Evolutionary conservation across 495 filamentous ascomycete species (phyloP).

Genomic region (Aspergillus nanangensis): DNA sequence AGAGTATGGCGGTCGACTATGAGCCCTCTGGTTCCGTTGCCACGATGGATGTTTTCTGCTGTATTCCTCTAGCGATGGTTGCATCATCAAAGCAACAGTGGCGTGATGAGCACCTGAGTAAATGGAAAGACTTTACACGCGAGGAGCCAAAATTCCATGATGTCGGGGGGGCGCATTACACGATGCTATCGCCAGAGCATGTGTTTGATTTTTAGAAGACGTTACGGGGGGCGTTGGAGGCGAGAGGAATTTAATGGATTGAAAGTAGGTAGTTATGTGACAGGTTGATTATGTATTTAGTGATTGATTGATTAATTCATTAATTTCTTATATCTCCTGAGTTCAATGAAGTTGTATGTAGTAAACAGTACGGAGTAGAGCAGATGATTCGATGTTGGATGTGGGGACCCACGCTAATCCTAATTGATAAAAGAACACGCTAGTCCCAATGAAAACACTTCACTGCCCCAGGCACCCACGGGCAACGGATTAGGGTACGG

Average conservation of each 20-base stretch:
- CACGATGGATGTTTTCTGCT: slow-evolving; percentile 48
- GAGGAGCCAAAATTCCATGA: slow-evolving; percentile 9
- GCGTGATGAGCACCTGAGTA: slow-evolving; percentile 30
- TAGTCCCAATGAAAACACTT: too few species aligned
- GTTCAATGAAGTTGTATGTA: too few species aligned
- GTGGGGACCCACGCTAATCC: too few species aligned
- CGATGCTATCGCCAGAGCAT: slow-evolving; percentile 17
- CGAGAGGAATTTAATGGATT: slow-evolving; percentile 12
- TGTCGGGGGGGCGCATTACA: slow-evolving; percentile 22
- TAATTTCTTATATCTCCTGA: too few species aligned
- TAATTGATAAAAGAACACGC: too few species aligned
- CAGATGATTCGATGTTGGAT: too few species aligned
- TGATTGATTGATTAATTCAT: too few species aligned
- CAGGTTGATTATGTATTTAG: too few species aligned
- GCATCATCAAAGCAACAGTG: slow-evolving; percentile 40
- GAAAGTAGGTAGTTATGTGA: too few species aligned
- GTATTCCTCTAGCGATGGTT: slow-evolving; percentile 33
- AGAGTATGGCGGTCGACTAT: slow-evolving; percentile 45
- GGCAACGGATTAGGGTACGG: slow-evolving; percentile 37
- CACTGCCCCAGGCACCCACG: slow-evolving; percentile 15
- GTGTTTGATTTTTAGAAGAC: slow-evolving; percentile 16
- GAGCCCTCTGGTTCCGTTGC: slow-evolving; percentile 40
- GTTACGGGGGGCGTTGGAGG: slow-evolving; percentile 10
- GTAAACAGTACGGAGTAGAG: too few species aligned
- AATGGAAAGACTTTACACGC: slow-evolving; percentile 40